Conservation (phyloP, 2,329 filamentous ascomycete species). For the Colletotrichum sp. region DNA sequence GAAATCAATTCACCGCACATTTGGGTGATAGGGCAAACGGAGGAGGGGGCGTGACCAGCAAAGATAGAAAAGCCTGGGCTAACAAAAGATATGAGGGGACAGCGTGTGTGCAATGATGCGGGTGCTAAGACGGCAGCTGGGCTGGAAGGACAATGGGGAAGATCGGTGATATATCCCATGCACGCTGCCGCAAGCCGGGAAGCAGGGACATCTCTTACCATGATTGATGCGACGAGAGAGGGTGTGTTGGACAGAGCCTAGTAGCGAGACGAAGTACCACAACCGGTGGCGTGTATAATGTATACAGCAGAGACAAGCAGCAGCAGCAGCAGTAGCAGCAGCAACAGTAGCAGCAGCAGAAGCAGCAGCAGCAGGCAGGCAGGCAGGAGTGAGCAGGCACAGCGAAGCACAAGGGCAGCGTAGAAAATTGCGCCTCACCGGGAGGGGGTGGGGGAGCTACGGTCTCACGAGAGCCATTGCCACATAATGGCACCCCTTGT, state of each 20-base stretch:
- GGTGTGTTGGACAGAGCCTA: constrained; percentile 40
- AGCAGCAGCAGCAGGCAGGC: constrained; percentile 11
- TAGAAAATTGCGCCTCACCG: constrained; percentile 26
- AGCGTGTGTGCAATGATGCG: constrained; percentile 18
- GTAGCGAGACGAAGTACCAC: constrained; percentile 38
- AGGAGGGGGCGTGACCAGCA: constrained; percentile 16
- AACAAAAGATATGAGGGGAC: constrained; percentile 26
- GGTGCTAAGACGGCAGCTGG: constrained; percentile 23
- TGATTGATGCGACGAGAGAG: constrained; percentile 47
- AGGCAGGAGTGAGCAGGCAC: constrained; percentile 20
- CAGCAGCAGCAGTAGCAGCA: not conserved
- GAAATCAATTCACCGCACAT: constrained; percentile 46
- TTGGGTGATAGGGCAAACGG: constrained; percentile 30
- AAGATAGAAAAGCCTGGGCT: constrained; percentile 26
- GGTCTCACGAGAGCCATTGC: constrained; percentile 38
- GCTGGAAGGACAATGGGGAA: constrained; percentile 28
- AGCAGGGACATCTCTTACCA: constrained; percentile 51
- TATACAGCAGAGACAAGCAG: constrained; percentile 32
- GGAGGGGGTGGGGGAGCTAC: constrained; percentile 24
- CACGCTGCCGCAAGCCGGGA: constrained; percentile 46
- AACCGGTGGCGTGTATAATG: constrained; percentile 38
- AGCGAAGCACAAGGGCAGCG: constrained; percentile 25
- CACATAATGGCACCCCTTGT: constrained; percentile 27
- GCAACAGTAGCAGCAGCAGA: not conserved
- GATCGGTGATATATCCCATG: constrained; percentile 50